A percentile compares a stretch with the other conserved stretches of the same genome.
phyloP scores from a whole-genome alignment of 2,329 filamentous ascomycete genomes.

The Mariannaea elegans region DNA sequence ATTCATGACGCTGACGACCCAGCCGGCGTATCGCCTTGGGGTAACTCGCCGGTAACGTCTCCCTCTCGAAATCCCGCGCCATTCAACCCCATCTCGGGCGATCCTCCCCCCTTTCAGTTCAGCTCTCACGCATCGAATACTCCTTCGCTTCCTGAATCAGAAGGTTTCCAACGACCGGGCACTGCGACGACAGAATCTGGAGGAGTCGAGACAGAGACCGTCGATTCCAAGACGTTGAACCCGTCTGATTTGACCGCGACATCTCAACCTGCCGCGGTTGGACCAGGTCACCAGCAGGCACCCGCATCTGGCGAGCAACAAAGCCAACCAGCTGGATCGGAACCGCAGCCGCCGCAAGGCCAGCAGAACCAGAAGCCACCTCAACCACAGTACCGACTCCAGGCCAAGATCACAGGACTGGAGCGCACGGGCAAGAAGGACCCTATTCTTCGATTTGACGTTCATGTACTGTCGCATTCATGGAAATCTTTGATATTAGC shows the following conservation, averaged over 20 bases:
- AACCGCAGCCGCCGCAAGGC: conserved; percentile 43
- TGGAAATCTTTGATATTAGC: not conserved
- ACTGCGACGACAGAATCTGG: conserved; percentile 57
- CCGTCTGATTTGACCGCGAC: conserved; percentile 30
- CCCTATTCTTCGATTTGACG: conserved; percentile 92
- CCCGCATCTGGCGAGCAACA: conserved; percentile 42
- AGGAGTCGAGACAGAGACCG: conserved; percentile 52
- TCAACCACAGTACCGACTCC: conserved; percentile 81
- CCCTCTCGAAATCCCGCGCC: conserved; percentile 56
- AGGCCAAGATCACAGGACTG: conserved; percentile 92
- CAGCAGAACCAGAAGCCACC: conserved; percentile 65
- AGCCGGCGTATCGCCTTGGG: conserved; percentile 64
- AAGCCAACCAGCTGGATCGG: conserved; percentile 29
- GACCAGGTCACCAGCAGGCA: conserved; percentile 22
- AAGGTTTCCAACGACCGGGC: conserved; percentile 55
- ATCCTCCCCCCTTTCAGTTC: conserved; percentile 56
- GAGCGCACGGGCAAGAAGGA: conserved; percentile 96
- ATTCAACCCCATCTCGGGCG: conserved; percentile 53
- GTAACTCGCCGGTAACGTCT: conserved; percentile 60
- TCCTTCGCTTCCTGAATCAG: conserved; percentile 48
- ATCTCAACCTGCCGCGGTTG: conserved; percentile 25
- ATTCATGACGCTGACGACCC: conserved; percentile 64
- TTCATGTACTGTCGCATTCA: conserved; percentile 73
- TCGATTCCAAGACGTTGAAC: conserved; percentile 43
- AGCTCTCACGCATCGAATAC: conserved; percentile 55